Evolutionary conservation across 345 rosid genomes (phyloP).

Genomic region (Salix purpurea): DNA sequence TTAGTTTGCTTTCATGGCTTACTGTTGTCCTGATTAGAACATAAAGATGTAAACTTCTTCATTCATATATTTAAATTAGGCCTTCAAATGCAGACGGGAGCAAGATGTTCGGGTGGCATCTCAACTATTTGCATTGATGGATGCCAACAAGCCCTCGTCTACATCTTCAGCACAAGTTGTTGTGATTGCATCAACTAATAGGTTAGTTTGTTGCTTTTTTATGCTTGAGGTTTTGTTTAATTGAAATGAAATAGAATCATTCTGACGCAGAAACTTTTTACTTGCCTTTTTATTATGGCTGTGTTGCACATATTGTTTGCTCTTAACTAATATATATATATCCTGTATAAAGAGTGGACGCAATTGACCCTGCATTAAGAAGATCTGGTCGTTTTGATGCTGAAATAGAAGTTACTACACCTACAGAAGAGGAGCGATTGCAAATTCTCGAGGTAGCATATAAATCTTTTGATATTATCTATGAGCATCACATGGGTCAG

Average conservation of each 20-base stretch:
- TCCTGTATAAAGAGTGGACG: slow-evolving; percentile 53
- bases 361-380: slow-evolving; percentile 74
- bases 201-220: slow-evolving; percentile 37
- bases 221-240: background rate
- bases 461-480: slow-evolving; percentile 2
- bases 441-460: slow-evolving; percentile 66
- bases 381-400: slow-evolving; percentile 80
- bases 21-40: background rate
- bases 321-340: too few species aligned
- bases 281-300: background rate
- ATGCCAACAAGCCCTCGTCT: slow-evolving; percentile 52
- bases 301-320: background rate
- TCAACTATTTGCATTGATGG: slow-evolving; percentile 77
- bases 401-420: slow-evolving; percentile 81
- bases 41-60: background rate
- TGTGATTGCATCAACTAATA: slow-evolving; percentile 88
- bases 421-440: slow-evolving; percentile 71
- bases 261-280: background rate
- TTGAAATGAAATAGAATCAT: background rate
- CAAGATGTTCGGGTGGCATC: slow-evolving; percentile 75
- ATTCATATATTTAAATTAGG: background rate
- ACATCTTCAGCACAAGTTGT: slow-evolving; percentile 47
- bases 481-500: background rate
- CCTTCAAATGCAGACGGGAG: slow-evolving; percentile 55
- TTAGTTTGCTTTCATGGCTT: background rate